A percentile compares a stretch with the other conserved stretches of the same genome.
These are phyloP conservation scores for Tuctoria greenei DNA, from an alignment of 176 grass and related monocot genomes.

Conservation along the genomic window DNA sequence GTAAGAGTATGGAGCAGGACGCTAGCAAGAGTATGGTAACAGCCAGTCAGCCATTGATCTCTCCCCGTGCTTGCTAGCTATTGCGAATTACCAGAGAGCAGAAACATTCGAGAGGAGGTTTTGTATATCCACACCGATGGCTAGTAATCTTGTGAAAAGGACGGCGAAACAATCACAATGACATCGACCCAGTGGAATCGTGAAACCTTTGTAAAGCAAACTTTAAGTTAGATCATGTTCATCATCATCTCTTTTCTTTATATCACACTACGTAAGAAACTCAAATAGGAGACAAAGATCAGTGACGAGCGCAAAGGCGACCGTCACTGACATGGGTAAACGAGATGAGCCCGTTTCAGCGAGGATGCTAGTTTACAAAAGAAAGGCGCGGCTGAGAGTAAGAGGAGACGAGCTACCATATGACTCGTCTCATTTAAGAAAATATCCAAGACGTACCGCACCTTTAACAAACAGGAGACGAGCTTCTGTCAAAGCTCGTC, in stretches of 20 bases:
- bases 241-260: conserved; percentile 73
- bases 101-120: neutral
- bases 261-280: no score
- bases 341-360: no score
- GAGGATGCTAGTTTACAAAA: no score
- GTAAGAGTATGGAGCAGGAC: neutral
- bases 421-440: no score
- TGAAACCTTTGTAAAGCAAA: conserved; percentile 27
- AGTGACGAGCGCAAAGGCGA: no score
- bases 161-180: conserved; percentile 1
- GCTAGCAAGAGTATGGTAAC: neutral
- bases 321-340: no score
- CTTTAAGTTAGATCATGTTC: conserved; percentile 88
- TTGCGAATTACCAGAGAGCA: neutral
- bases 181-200: conserved; percentile 13
- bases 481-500: no score
- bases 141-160: neutral
- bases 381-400: no score
- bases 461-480: no score
- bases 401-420: no score
- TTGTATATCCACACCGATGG: neutral
- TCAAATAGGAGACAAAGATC: no score
- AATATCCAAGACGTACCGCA: no score
- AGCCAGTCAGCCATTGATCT: neutral
- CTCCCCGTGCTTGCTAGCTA: neutral